Conservation (phyloP, 2,329 filamentous ascomycete genomes). For the Cladophialophora carrionii region DNA sequence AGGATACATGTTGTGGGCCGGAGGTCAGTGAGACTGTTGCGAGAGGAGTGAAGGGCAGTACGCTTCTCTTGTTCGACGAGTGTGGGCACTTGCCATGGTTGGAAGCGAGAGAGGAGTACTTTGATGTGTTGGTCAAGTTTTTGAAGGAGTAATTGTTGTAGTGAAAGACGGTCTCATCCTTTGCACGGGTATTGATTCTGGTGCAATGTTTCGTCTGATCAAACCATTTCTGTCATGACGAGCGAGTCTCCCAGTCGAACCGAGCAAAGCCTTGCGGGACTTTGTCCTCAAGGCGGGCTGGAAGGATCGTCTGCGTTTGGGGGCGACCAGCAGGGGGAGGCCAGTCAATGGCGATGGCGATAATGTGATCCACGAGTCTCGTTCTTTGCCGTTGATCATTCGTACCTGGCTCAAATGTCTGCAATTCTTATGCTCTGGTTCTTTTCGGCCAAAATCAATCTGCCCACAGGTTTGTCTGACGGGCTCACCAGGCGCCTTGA, state of each 20-base stretch:
- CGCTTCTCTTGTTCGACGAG: slow-evolving; percentile 31
- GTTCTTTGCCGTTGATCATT: not conserved
- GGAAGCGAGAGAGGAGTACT: slow-evolving; percentile 34
- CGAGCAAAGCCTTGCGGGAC: not conserved
- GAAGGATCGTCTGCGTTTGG: slow-evolving; percentile 4
- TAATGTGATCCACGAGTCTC: not conserved
- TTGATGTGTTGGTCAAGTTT: slow-evolving; percentile 22
- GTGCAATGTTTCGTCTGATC: not conserved
- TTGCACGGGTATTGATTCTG: not conserved
- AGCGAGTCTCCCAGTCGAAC: too few relatives aligned
- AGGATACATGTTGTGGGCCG: slow-evolving; percentile 39
- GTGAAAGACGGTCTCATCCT: not conserved
- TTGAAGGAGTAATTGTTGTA: slow-evolving; percentile 12
- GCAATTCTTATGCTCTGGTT: too few relatives aligned
- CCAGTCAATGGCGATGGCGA: not conserved
- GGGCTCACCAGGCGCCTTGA: too few relatives aligned
- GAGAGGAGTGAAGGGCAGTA: slow-evolving; percentile 27
- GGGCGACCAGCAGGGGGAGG: not conserved
- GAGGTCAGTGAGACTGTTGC: slow-evolving; percentile 34
- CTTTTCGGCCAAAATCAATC: too few relatives aligned
- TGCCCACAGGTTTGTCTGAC: too few relatives aligned
- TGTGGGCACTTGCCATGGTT: slow-evolving; percentile 43
- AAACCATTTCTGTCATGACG: not conserved
- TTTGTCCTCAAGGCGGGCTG: not conserved
- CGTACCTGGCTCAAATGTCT: not conserved